Evolutionary conservation across 108 stramenopile genomes (phyloP).

Genomic region (Asterionellopsis glacialis): DNA sequence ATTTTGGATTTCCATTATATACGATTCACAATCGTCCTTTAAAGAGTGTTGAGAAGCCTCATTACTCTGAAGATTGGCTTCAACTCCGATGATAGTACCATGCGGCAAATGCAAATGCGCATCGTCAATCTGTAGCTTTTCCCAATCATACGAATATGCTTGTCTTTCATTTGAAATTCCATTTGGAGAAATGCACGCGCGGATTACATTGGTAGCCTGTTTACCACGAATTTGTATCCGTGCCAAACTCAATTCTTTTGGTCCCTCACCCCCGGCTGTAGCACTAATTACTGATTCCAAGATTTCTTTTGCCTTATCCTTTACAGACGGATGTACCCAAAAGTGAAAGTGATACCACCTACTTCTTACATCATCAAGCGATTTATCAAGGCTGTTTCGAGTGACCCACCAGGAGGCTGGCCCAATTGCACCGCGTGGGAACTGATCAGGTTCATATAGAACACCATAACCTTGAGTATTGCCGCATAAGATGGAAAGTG

Average conservation of each 20-base stretch:
- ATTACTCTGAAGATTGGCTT: too few relatives aligned
- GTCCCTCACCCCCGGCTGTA: neutral
- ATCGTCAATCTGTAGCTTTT: too few relatives aligned
- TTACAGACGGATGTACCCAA: neutral
- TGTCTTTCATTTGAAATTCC: too few relatives aligned
- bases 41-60: too few relatives aligned
- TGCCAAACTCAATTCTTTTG: neutral
- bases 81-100: too few relatives aligned
- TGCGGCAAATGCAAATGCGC: too few relatives aligned
- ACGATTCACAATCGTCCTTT: too few relatives aligned
- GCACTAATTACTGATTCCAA: neutral
- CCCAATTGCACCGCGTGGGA: conserved; percentile 37
- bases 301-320: neutral
- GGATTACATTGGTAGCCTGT: neutral
- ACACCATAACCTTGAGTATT: conserved; percentile 19
- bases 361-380: neutral
- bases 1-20: too few relatives aligned
- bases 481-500: neutral
- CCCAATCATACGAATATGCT: too few relatives aligned
- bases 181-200: too few relatives aligned
- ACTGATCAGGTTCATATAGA: conserved; percentile 23
- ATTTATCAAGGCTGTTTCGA: neutral
- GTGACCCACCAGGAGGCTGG: conserved; percentile 20
- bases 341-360: neutral
- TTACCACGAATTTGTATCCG: neutral